These are phyloP conservation scores for Cryphonectria naterciae DNA, from an alignment of 2,329 filamentous ascomycete species.

Conservation along the genomic window DNA sequence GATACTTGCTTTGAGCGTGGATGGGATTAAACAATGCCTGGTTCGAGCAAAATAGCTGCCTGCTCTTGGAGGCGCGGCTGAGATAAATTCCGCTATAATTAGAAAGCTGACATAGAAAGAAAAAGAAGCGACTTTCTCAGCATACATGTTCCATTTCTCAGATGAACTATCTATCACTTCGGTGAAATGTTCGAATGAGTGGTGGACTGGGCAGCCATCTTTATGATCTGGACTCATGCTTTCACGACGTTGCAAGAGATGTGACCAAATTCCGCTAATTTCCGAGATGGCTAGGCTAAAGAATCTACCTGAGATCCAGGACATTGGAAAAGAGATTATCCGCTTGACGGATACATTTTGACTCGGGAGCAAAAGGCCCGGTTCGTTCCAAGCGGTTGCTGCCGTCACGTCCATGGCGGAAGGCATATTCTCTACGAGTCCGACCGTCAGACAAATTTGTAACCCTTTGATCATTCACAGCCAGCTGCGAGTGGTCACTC, in stretches of 20 bases:
- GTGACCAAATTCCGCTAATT: too few species aligned
- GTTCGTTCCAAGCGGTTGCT: too few species aligned
- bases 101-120: not conserved
- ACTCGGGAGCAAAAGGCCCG: not conserved
- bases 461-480: too few species aligned
- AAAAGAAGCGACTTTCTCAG: not conserved
- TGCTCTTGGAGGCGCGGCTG: not conserved
- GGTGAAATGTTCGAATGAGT: not conserved
- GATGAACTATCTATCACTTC: not conserved
- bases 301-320: not conserved
- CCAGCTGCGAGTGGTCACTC: too few species aligned
- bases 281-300: not conserved
- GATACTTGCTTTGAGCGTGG: slow-evolving; percentile 29
- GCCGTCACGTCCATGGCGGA: too few species aligned
- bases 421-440: too few species aligned
- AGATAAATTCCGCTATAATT: not conserved
- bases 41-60: not conserved
- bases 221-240: not conserved
- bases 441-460: too few species aligned
- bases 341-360: not conserved
- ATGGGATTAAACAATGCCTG: not conserved
- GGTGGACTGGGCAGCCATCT: not conserved
- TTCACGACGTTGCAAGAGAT: not conserved
- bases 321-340: not conserved
- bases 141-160: not conserved